Conservation (phyloP, 1,139 yeast species). For the Suhomyces taliae region DNA sequence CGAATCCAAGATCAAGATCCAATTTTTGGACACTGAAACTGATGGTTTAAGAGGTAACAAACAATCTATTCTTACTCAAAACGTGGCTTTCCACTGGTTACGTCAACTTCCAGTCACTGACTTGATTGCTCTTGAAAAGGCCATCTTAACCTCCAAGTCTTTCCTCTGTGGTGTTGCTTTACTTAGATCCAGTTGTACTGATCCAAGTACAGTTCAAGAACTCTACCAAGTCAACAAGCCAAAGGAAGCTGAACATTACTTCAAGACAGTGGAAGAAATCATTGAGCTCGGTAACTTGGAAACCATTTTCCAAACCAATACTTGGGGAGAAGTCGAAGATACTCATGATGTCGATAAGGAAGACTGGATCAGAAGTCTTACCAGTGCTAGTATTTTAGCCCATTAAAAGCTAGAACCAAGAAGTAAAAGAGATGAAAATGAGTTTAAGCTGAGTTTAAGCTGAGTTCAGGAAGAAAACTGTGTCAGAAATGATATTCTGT, state of each 20-base stretch:
- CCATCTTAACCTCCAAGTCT: slow-evolving; percentile 82
- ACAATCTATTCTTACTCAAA: slow-evolving; percentile 62
- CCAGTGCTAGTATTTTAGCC: slow-evolving; percentile 70
- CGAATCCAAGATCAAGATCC: slow-evolving; percentile 37
- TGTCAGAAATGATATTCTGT: too few relatives aligned
- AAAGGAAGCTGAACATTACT: slow-evolving; percentile 26
- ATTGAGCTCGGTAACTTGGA: slow-evolving; percentile 81
- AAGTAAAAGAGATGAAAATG: too few relatives aligned
- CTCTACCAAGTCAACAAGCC: slow-evolving; percentile 40
- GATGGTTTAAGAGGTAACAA: slow-evolving; percentile 79
- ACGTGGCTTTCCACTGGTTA: slow-evolving; percentile 67
- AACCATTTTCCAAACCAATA: slow-evolving; percentile 75
- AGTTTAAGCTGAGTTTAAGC: too few relatives aligned
- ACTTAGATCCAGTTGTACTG: slow-evolving; percentile 39
- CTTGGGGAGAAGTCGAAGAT: slow-evolving; percentile 99
- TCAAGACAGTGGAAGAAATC: slow-evolving; percentile 62
- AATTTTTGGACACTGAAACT: slow-evolving; percentile 73
- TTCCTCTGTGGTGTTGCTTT: slow-evolving; percentile 69
- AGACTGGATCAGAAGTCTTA: slow-evolving; percentile 78
- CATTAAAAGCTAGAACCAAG: not conserved
- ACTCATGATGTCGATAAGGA: slow-evolving; percentile 95
- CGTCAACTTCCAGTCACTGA: slow-evolving; percentile 67
- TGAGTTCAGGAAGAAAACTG: too few relatives aligned
- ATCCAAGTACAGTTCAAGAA: slow-evolving; percentile 19
- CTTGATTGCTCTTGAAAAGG: slow-evolving; percentile 83